phyloP scores from a whole-genome alignment of 192 early-diverging fungal species.

The Spizellomyces sp. region DNA sequence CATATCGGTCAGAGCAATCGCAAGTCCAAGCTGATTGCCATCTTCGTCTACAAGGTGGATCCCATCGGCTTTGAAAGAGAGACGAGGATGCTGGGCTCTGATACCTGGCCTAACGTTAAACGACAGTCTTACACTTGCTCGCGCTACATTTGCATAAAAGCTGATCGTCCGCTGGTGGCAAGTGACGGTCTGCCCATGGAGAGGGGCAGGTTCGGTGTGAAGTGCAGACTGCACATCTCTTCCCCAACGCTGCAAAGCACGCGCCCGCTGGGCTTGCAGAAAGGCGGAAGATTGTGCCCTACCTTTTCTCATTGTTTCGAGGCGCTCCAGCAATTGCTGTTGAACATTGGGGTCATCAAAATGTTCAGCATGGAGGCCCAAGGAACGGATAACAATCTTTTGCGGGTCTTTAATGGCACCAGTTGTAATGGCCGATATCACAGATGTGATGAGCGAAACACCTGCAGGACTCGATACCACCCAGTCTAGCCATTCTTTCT shows the following conservation, averaged over 20 bases:
- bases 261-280: conserved; percentile 1
- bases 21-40: conserved; percentile 4
- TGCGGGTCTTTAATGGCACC: not conserved
- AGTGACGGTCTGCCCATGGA: not conserved
- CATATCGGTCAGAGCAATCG: conserved; percentile 1
- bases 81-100: not conserved
- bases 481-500: not conserved
- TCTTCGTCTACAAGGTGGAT: conserved; percentile 5
- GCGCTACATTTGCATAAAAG: conserved; percentile 4
- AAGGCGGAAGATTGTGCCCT: not conserved
- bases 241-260: not conserved
- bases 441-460: not conserved
- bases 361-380: not conserved
- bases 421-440: not conserved
- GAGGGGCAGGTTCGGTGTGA: not conserved
- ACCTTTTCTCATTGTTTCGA: not conserved
- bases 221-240: conserved; percentile 5
- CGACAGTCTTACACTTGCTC: not conserved
- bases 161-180: conserved; percentile 1
- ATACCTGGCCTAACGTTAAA: not conserved
- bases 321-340: not conserved
- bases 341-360: conserved; percentile 2
- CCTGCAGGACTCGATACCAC: not conserved
- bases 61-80: conserved; percentile 1
- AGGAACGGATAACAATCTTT: not conserved